phyloP scores from a whole-genome alignment of 2,329 filamentous ascomycete species.

The Paracamarosporium sp. region DNA sequence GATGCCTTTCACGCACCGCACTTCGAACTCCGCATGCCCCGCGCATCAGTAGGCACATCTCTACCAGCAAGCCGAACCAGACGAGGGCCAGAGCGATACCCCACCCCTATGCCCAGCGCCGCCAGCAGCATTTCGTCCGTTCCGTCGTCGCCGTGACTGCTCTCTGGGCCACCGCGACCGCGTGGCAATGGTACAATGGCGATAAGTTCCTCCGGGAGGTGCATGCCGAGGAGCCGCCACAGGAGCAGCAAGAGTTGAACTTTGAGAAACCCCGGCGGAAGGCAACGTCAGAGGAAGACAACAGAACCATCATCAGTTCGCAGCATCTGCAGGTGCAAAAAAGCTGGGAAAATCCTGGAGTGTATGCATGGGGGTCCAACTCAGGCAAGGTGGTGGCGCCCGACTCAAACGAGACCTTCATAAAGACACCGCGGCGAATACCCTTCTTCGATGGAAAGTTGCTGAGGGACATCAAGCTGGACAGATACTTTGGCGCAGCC shows the following conservation, averaged over 20 bases:
- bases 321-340: slow-evolving; percentile 88
- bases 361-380: slow-evolving; percentile 95
- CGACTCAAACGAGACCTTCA: slow-evolving; percentile 74
- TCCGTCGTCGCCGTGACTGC: slow-evolving; percentile 51
- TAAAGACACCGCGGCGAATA: slow-evolving; percentile 83
- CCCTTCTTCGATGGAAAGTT: slow-evolving; percentile 83
- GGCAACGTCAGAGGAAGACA: slow-evolving; percentile 69
- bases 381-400: slow-evolving; percentile 83
- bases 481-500: slow-evolving; percentile 81
- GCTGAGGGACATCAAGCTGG: slow-evolving; percentile 85
- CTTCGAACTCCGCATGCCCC: slow-evolving; percentile 29
- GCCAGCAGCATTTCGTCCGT: slow-evolving; percentile 54
- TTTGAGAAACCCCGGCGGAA: slow-evolving; percentile 71
- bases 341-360: slow-evolving; percentile 81
- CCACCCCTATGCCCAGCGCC: slow-evolving; percentile 50
- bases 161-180: slow-evolving; percentile 52
- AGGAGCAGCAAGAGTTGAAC: slow-evolving; percentile 61
- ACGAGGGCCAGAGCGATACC: slow-evolving; percentile 31
- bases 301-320: slow-evolving; percentile 77
- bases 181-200: slow-evolving; percentile 53
- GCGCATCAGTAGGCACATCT: slow-evolving; percentile 33
- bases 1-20: slow-evolving; percentile 39
- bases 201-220: slow-evolving; percentile 48
- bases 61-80: slow-evolving; percentile 27
- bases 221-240: slow-evolving; percentile 57